Evolutionary conservation across 768 basidiomycete species (phyloP).

Genomic region (Cytidiella melzeri): DNA sequence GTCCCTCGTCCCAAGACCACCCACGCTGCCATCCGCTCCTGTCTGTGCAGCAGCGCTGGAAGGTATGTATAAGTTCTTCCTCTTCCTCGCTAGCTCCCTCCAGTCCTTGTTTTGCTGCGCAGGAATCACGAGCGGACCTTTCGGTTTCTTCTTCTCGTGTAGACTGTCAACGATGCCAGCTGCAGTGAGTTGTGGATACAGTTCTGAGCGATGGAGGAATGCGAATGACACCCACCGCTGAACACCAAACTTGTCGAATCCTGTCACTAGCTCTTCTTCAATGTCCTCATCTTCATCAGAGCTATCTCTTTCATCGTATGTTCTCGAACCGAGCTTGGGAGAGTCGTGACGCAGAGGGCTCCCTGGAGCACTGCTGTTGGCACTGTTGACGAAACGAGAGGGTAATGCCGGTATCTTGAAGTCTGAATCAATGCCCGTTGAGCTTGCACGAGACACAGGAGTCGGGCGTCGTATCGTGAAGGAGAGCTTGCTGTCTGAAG

Average conservation of each 20-base stretch:
- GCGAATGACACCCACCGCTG: slow-evolving; percentile 70
- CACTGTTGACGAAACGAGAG: slow-evolving; percentile 35
- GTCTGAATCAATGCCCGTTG: slow-evolving; percentile 61
- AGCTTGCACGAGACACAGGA: slow-evolving; percentile 53
- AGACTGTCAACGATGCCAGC: slow-evolving; percentile 35
- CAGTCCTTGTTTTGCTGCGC: slow-evolving; percentile 86
- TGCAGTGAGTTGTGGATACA: slow-evolving; percentile 75
- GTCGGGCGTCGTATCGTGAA: slow-evolving; percentile 83
- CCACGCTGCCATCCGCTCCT: slow-evolving; percentile 68
- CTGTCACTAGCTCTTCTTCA: slow-evolving; percentile 65
- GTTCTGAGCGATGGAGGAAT: neutral
- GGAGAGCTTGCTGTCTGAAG: slow-evolving; percentile 48
- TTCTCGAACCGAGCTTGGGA: slow-evolving; percentile 29
- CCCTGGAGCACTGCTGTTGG: slow-evolving; percentile 9
- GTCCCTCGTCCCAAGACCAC: slow-evolving; percentile 70
- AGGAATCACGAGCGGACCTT: slow-evolving; percentile 78
- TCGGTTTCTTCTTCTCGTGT: slow-evolving; percentile 39
- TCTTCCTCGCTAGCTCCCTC: slow-evolving; percentile 70
- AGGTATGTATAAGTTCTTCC: slow-evolving; percentile 63
- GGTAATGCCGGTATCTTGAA: slow-evolving; percentile 63
- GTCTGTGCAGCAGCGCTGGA: slow-evolving; percentile 47
- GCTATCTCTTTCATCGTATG: slow-evolving; percentile 40
- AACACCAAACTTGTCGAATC: slow-evolving; percentile 66
- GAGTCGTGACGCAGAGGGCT: slow-evolving; percentile 48
- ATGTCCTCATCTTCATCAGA: slow-evolving; percentile 45